Evolutionary conservation across 1,284 basidiomycete species (phyloP).

Genomic region (Trichosporon asahii): DNA sequence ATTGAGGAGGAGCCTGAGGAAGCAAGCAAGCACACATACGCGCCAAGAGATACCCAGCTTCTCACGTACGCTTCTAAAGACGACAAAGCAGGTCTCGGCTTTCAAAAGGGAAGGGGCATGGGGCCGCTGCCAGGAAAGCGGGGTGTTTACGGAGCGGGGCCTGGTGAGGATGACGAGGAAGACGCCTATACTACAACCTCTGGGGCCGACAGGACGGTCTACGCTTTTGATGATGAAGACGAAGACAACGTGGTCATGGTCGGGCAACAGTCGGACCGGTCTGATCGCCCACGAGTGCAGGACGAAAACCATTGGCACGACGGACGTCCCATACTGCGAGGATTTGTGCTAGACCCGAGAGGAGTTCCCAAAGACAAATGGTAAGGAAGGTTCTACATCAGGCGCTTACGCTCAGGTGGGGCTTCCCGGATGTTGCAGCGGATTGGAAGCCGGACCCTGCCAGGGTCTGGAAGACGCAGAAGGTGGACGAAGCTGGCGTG

Average conservation of each 20-base stretch:
- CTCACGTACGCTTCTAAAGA: conserved; percentile 66
- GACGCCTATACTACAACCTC: conserved; percentile 68
- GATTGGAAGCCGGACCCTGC: conserved; percentile 82
- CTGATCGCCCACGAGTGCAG: not conserved
- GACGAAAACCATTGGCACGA: conserved; percentile 60
- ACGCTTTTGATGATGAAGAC: conserved; percentile 65
- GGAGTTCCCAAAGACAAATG: conserved; percentile 69
- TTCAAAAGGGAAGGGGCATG: conserved; percentile 63
- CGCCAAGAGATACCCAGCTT: conserved; percentile 72
- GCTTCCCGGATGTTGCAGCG: conserved; percentile 69
- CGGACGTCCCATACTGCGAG: conserved; percentile 67
- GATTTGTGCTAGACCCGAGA: conserved; percentile 69
- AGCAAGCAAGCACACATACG: conserved; percentile 78
- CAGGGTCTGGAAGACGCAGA: conserved; percentile 65
- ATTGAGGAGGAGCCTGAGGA: conserved; percentile 59
- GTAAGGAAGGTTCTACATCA: conserved; percentile 54
- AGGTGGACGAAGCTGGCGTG: conserved; percentile 55
- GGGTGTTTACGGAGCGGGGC: conserved; percentile 48
- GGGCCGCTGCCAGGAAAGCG: conserved; percentile 40
- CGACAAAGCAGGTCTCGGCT: conserved; percentile 75
- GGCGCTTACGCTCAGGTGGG: conserved; percentile 60
- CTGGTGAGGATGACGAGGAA: conserved; percentile 82
- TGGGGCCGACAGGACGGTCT: conserved; percentile 34
- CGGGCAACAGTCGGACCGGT: conserved; percentile 18
- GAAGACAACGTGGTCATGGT: conserved; percentile 60